phyloP scores from a whole-genome alignment of 1,284 basidiomycete genomes.

The Moesziomyces aphidis region DNA sequence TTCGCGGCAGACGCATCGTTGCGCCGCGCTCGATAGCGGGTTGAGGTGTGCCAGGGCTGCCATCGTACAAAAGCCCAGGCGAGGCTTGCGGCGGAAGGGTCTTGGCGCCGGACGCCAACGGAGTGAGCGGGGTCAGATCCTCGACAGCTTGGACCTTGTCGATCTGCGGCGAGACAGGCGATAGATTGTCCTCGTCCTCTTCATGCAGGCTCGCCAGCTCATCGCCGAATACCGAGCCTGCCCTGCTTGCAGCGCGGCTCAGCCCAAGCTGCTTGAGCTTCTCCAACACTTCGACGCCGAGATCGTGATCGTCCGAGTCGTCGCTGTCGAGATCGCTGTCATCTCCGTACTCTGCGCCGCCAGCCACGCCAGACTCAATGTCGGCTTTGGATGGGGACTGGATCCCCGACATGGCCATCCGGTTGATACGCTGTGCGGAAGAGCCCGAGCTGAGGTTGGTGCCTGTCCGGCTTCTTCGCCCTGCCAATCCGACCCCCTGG shows the following conservation, averaged over 20 bases:
- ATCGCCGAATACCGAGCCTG: slow-evolving; percentile 50
- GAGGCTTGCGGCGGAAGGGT: slow-evolving; percentile 8
- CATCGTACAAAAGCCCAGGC: neutral
- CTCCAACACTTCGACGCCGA: slow-evolving; percentile 42
- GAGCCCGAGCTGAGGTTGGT: slow-evolving; percentile 40
- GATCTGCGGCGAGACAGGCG: slow-evolving; percentile 37
- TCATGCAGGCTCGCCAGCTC: slow-evolving; percentile 49
- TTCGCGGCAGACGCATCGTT: slow-evolving; percentile 34
- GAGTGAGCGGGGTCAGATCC: slow-evolving; percentile 29
- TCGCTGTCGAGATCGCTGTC: slow-evolving; percentile 44
- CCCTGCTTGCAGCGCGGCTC: slow-evolving; percentile 45
- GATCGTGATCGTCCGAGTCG: slow-evolving; percentile 42
- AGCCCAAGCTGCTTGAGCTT: slow-evolving; percentile 47
- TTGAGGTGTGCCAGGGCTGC: slow-evolving; percentile 23
- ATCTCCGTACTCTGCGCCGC: slow-evolving; percentile 13
- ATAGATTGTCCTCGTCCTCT: slow-evolving; percentile 49
- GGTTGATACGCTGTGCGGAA: slow-evolving; percentile 30
- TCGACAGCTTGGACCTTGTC: slow-evolving; percentile 13
- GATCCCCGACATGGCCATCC: slow-evolving; percentile 17
- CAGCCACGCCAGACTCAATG: slow-evolving; percentile 7
- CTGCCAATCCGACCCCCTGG: slow-evolving; percentile 47
- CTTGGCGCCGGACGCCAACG: slow-evolving; percentile 26
- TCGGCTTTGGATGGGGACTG: slow-evolving; percentile 17
- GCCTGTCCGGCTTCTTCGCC: slow-evolving; percentile 31
- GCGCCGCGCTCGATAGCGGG: slow-evolving; percentile 18